Evolutionary conservation across 2,329 filamentous ascomycete genomes (phyloP), one percentile per base, ranked within the genome.

Genomic region (Talaromyces sp.): DNA sequence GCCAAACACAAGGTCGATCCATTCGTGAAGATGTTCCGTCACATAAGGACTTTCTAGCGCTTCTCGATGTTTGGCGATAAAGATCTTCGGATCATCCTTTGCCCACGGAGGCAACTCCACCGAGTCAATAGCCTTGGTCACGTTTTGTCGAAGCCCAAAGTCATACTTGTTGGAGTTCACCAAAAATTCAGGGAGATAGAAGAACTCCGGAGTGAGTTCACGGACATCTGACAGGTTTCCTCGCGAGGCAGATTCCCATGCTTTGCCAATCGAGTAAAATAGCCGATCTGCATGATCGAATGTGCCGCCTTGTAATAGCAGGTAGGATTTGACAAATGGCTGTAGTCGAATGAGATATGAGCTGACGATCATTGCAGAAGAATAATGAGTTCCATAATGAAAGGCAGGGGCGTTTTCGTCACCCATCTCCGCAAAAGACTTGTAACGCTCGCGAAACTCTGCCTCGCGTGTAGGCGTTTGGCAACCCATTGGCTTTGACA

Each of bases 301-400:
- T 45, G 87, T 92, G 5, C 94, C 94, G n/a, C 95, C 95, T 76
- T 99, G 95, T 1, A 99, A 85, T 9, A 98, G 82, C 22, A 98
- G 87, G 73, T 96, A 98, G 0, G 95, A 97, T 71, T 98, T 92
- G 27, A 97, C 94, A 75, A 98, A 99, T 0, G 95, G 95, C 60
- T 97, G 94, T 16, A 99, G 83, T 19, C 95, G 90, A 72, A 99
- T 97, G 47, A 99, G 84, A 72, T 97, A 99, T 0, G 93, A 97
- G 13, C 93, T 93, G 7, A 99, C 95, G 66, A 97, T 97, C 95
- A 98, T 99, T 8, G 95, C 95, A 2, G 95, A 98, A 1, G 95
- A 98, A 76, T 99, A 99, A 75, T 99, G 96, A 0, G 96, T 99
- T 19, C 95, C 95, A 70, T 98, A 99, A 75, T 99, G 95, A 75